A percentile compares a stretch with the other conserved stretches of the same genome.
Conservation (phyloP, 148 eudicot species). For the Fagopyrum homotropicum region DNA sequence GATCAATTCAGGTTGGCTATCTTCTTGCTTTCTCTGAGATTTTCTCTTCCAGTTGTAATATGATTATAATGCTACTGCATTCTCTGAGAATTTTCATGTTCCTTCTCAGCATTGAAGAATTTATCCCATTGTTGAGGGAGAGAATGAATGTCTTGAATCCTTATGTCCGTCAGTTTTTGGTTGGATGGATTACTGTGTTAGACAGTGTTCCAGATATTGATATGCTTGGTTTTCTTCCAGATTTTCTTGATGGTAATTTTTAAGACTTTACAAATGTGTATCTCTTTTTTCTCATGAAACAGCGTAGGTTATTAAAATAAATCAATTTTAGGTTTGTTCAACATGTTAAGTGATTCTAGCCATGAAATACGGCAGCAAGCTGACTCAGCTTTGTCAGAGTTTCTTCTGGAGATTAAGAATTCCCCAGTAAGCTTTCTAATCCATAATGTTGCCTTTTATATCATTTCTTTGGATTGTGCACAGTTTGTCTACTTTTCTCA, state of each 20-base stretch:
- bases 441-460: background rate
- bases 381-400: conserved; percentile 95
- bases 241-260: conserved; percentile 90
- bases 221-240: conserved; percentile 99
- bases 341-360: conserved; percentile 93
- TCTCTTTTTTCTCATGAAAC: conserved; percentile 8
- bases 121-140: conserved; percentile 97
- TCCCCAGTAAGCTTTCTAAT: conserved; percentile 65
- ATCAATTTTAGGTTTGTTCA: conserved; percentile 71
- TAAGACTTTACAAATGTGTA: background rate
- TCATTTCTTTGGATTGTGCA: background rate
- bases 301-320: background rate
- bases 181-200: conserved; percentile 98
- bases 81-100: conserved; percentile 4
- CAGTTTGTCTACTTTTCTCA: too few relatives aligned
- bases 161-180: conserved; percentile 95
- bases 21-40: background rate
- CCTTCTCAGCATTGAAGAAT: conserved; percentile 84
- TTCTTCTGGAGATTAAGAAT: conserved; percentile 94
- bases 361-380: conserved; percentile 98
- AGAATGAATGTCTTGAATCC: conserved; percentile 97
- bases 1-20: conserved; percentile 83
- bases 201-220: conserved; percentile 99
- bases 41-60: background rate
- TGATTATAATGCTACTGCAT: background rate